A percentile compares a stretch with the other conserved stretches of the same genome.
phyloP scores from a whole-genome alignment of 352 stramenopile genomes.

The Pythium aphanidermatum region DNA sequence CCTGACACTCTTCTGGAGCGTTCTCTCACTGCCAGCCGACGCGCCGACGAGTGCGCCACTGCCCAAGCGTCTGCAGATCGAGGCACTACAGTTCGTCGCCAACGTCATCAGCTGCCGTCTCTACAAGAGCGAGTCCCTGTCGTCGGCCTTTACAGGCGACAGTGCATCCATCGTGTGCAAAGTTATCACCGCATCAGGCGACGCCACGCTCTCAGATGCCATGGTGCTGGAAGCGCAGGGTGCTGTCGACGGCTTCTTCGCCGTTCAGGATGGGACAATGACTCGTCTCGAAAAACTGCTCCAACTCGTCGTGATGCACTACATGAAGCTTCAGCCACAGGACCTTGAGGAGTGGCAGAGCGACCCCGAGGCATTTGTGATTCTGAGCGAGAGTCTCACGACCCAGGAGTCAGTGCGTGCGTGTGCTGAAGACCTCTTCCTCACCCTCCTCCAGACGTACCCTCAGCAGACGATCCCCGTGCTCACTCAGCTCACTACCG shows the following conservation, averaged over 20 bases:
- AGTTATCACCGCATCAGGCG: constrained; percentile 73
- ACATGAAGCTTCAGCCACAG: constrained; percentile 47
- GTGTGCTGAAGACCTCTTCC: constrained; percentile 77
- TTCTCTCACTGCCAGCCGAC: constrained; percentile 27
- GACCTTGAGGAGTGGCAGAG: constrained; percentile 70
- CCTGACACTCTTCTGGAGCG: constrained; percentile 58
- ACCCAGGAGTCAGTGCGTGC: constrained; percentile 71
- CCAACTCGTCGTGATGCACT: constrained; percentile 69
- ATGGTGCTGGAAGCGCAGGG: constrained; percentile 75
- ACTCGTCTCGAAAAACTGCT: constrained; percentile 44
- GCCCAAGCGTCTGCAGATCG: constrained; percentile 44
- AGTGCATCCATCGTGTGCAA: constrained; percentile 47
- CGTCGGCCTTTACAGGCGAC: constrained; percentile 23
- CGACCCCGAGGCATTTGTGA: constrained; percentile 62
- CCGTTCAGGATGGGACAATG: constrained; percentile 17
- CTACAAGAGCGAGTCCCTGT: constrained; percentile 72
- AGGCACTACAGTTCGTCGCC: constrained; percentile 71
- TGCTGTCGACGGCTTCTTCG: constrained; percentile 54
- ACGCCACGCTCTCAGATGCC: constrained; percentile 61
- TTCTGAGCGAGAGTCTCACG: constrained; percentile 69
- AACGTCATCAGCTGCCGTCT: constrained; percentile 77
- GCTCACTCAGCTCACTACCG: constrained; percentile 59
- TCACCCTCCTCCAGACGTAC: constrained; percentile 76
- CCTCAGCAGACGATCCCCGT: constrained; percentile 59
- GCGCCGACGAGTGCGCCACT: background rate